Evolutionary conservation across 192 early-diverging fungal species (phyloP), one percentile per base, ranked within the genome.

Genomic region (Entomortierella chlamydospora): DNA sequence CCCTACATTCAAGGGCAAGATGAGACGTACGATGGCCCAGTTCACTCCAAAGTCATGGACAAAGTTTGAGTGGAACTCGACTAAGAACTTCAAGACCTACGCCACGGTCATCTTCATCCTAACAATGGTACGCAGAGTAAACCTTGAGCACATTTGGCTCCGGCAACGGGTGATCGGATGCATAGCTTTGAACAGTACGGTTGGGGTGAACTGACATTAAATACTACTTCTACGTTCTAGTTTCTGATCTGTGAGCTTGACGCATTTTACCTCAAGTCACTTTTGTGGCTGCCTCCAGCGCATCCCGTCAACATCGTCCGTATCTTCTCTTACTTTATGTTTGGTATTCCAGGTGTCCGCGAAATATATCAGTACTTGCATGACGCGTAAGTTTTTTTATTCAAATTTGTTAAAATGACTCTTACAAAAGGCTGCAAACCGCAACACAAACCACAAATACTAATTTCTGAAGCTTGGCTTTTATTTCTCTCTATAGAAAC

Each of bases 11-110:
- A 87, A 90, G 61, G 97, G 95, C 39, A 99, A 96, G 83, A 72
- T 96, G 28, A 93, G 91, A 59, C 88, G 97, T 20, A 91, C 93
- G 2, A 91, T 95, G 45, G 90, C 91, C 17, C 97, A 99, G 82
- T 97, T 99, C 59, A 97, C 96, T 28, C 97, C 97, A 52, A 92
- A 95, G 81, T 90, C 90, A 73, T 99, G 97, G 97, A 97, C 96
- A 5, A 88, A 86, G 54, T 99, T 96, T 66, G 88, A 93, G 65
- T 99, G 96, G 96, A 93, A 90, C 28, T 85, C 93, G 5, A 96
- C 97, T 4, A 92, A 89, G 45, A 93, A 90, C 55, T 95, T 96
- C 79, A 94, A 92, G 82, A 95, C 91, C 81, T 97, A 93, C 83
- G 70, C 91, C 49, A 93, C 92, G 8, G 91, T 96, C 29, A 80